Percentiles rank a stretch among this genome's conserved stretches.
These are phyloP conservation scores for Nakazawaea sp. DNA, from an alignment of 805 yeast genomes.

Conservation along the genomic window DNA sequence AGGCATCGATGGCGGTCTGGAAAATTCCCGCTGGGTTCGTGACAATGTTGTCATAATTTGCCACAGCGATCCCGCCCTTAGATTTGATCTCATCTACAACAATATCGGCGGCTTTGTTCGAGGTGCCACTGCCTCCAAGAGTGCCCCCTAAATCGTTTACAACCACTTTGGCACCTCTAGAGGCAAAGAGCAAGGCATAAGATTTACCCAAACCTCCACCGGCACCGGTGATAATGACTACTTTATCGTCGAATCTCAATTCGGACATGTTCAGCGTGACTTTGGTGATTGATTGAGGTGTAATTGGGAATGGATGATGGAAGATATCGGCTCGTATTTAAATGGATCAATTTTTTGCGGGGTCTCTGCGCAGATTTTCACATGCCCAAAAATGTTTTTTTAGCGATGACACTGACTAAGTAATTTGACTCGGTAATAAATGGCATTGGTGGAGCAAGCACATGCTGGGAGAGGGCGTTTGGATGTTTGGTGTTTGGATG, in stretches of 20 bases:
- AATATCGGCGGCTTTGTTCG: conserved; percentile 72
- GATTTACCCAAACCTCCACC: conserved; percentile 95
- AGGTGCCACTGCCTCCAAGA: conserved; percentile 64
- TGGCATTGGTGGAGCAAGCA: no score
- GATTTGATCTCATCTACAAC: conserved; percentile 79
- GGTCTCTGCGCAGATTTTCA: no score
- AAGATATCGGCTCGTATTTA: no score
- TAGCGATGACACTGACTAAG: no score
- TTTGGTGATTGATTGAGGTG: no score
- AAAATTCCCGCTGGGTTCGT: conserved; percentile 79
- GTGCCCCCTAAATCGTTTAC: conserved; percentile 93
- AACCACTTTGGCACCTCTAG: conserved; percentile 90
- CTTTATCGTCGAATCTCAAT: conserved; percentile 67
- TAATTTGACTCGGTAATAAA: no score
- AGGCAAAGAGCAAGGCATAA: conserved; percentile 82
- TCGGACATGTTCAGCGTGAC: no score
- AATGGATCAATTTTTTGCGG: no score
- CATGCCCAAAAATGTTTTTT: no score
- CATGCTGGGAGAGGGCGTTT: no score
- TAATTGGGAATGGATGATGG: no score
- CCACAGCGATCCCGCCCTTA: conserved; percentile 82
- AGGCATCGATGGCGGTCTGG: conserved; percentile 76
- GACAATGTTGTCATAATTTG: conserved; percentile 87
- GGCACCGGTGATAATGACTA: conserved; percentile 92
- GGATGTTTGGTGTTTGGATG: no score